phyloP scores from a whole-genome alignment of 257 asterid genomes.

The Eucommia ulmoides region DNA sequence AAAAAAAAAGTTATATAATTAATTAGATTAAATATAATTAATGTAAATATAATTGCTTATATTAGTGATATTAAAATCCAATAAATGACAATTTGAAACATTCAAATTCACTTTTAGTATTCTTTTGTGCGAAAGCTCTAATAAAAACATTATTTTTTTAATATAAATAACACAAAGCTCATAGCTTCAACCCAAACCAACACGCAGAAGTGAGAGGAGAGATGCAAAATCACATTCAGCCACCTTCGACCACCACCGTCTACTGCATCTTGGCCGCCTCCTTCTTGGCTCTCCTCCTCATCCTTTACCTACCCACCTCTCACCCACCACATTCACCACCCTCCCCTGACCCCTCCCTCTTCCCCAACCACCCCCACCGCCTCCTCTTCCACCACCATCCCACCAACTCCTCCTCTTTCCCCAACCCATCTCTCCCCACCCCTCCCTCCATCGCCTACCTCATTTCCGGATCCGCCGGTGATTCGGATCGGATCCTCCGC shows the following conservation, averaged over 20 bases:
- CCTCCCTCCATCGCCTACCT: constrained; percentile 76
- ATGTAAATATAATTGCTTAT: too few species aligned
- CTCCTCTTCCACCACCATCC: constrained; percentile 35
- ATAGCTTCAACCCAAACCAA: too few species aligned
- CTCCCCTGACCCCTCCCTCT: constrained; percentile 27
- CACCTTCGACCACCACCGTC: constrained; percentile 6
- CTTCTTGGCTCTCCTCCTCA: constrained; percentile 44
- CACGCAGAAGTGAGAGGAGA: too few species aligned
- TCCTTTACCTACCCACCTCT: constrained; percentile 37
- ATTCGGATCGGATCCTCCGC: constrained; percentile 47
- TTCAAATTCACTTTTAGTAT: too few species aligned
- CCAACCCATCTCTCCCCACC: constrained; percentile 33
- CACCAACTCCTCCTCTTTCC: constrained; percentile 27
- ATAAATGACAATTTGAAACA: too few species aligned
- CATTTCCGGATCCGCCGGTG: constrained; percentile 62
- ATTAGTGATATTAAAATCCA: too few species aligned
- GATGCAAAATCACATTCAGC: too few species aligned
- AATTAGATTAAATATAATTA: too few species aligned
- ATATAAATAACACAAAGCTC: too few species aligned
- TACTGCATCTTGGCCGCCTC: constrained; percentile 40
- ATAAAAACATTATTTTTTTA: too few species aligned
- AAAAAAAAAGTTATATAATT: too few species aligned
- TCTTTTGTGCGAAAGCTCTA: too few species aligned
- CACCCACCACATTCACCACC: constrained; percentile 17
- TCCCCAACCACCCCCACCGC: constrained; percentile 44